Evolutionary conservation across 768 basidiomycete genomes (phyloP), one percentile per base, ranked within the genome.

Genomic region (Lactarius tabidus): DNA sequence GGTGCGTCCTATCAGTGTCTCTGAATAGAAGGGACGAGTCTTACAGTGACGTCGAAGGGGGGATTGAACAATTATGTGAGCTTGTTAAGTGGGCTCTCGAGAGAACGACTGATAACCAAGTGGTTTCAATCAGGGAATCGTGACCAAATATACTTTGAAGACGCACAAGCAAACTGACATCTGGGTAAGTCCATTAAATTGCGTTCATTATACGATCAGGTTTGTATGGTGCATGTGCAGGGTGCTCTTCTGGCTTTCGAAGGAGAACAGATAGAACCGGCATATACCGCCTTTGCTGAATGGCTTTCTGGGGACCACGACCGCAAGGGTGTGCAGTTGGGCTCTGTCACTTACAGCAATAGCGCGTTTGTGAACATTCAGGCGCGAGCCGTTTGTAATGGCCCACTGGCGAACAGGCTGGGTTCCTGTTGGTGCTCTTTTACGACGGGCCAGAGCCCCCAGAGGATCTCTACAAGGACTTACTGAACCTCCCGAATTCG

Each of bases 391-490:
- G 18, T 29, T 33, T 35, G 15, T 23, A 39, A 28, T 26, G n/a
- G 45, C 15, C 5, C 58, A 86, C n/a, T n/a, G n/a, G n/a, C n/a
- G n/a, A 85, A 85, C 84, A 6, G 86, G 85, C 1, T n/a, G 35
- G 79, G 1, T 78, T 85, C 33, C 31, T 66, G 62, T 72, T 75
- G 9, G 60, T 84, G 3, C 59, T 88, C 28, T 89, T 88, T 73
- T 88, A 89, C 68, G 82, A 88, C 69, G 82, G 68, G 0, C 85
- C 86, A 17, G 76, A 72, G 0, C 79, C 79, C 1, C 84, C 83
- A 0, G 63, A 67, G 0, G 84, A 81, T 1, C 78, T 84, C 31
- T 85, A 85, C 65, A 83, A 85, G 63, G 77, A 77, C 10, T 83
- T 83, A 72, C 67, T 84, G 23, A 74, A 75, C 1, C 81, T 85